Evolutionary conservation across 192 early-diverging fungal genomes (phyloP), one percentile per base, ranked within the genome.

Genomic region (Thamnidium elegans): DNA sequence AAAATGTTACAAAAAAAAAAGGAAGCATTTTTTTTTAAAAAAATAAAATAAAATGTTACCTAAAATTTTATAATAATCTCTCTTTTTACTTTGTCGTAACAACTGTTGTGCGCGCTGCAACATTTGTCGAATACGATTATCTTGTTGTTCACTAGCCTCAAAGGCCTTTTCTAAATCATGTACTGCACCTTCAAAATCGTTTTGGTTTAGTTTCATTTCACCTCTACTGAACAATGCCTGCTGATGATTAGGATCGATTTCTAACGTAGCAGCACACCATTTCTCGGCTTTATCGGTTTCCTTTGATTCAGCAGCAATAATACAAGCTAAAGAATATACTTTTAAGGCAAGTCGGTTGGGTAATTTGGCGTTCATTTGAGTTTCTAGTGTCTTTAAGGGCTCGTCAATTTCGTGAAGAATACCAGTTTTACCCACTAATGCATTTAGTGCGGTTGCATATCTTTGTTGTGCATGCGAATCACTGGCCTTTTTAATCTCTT

Each of bases 41-140:
- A n/a, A n/a, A n/a, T n/a, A n/a, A n/a, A n/a, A n/a, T n/a, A n/a
- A n/a, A 19, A 43, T 26, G 7, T 55, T 66, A 71, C 59, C 58
- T 34, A 98, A 76, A 23, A 97, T 89, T 78, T 98, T 98, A 81
- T 98, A 98, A 69, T 98, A 98, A 67, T 98, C 94, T 64, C 87
- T 91, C 55, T 80, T 78, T 70, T 85, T 80, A 26, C 79, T 81
- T 71, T 81, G 79, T 55, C 78, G 74, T 32, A 73, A 55, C 55
- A 92, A 65, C 58, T 77, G 61, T 67, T 91, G 82, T 0, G 90
- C 90, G 47, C 83, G 81, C 42, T 68, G 71, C 65, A 86, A 79
- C n/a, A 81, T 77, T 53, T 88, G 81, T 30, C 62, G 67, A 10
- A 88, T 78, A 8, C 77, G 62, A 9, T 71, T 72, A 60, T 94